Conservation (phyloP, 1,284 basidiomycete species). For the Leccinum insigne region DNA sequence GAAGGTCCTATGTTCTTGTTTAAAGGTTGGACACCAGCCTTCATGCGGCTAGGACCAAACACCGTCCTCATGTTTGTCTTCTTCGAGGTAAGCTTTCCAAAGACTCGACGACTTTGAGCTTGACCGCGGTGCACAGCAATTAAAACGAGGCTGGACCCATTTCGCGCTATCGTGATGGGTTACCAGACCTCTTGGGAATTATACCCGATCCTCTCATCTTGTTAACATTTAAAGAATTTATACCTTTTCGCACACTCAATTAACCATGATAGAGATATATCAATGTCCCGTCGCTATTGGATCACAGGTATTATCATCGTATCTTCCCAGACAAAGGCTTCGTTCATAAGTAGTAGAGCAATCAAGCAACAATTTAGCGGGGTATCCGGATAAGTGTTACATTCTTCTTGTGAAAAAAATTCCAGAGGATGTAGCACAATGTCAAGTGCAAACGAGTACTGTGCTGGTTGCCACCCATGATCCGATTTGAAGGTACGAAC, state of each 20-base stretch:
- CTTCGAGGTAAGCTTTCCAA: conserved; percentile 59
- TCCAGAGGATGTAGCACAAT: neutral
- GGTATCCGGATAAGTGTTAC: neutral
- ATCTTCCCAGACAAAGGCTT: conserved; percentile 8
- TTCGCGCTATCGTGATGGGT: conserved; percentile 5
- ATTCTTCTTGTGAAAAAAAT: no score
- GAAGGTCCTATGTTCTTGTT: conserved; percentile 87
- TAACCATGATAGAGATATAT: conserved; percentile 4
- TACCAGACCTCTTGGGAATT: neutral
- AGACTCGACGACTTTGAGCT: neutral
- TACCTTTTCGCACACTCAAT: neutral
- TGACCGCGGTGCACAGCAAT: conserved; percentile 50
- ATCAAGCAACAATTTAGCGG: neutral
- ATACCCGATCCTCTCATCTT: conserved; percentile 5
- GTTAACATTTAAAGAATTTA: conserved; percentile 4
- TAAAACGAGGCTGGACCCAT: conserved; percentile 56
- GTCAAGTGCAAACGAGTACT: no score
- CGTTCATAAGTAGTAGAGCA: neutral
- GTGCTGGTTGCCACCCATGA: no score
- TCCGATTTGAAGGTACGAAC: no score
- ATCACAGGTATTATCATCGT: conserved; percentile 7
- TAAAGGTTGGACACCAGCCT: conserved; percentile 88
- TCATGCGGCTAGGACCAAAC: conserved; percentile 82
- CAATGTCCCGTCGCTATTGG: conserved; percentile 1
- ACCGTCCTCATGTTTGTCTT: conserved; percentile 86